Conservation (phyloP, 75 land plant species). For the Chamaecyparis obtusa region DNA sequence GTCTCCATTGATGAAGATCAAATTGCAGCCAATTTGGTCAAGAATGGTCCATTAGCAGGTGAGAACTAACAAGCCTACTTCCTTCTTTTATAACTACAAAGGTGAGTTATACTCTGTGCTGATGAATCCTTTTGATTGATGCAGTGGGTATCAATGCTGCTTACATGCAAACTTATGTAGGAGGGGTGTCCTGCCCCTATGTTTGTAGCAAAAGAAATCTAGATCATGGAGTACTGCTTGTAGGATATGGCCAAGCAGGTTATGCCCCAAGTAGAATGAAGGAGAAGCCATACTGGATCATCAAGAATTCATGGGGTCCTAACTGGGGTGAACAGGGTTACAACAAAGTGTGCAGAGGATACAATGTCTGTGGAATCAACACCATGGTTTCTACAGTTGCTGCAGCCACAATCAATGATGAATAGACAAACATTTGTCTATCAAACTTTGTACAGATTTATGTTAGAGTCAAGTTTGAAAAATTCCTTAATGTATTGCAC, state of each 20-base stretch:
- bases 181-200: conserved; percentile 63
- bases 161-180: conserved; percentile 69
- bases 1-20: conserved; percentile 65
- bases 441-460: background rate
- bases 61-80: background rate
- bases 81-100: background rate
- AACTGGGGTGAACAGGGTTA: conserved; percentile 87
- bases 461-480: too few relatives aligned
- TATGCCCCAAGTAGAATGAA: conserved; percentile 45
- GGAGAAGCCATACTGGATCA: conserved; percentile 88
- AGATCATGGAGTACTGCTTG: conserved; percentile 60
- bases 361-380: conserved; percentile 75
- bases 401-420: conserved; percentile 13
- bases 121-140: background rate
- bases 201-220: conserved; percentile 43
- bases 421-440: background rate
- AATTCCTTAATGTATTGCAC: background rate
- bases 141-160: conserved; percentile 70
- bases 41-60: conserved; percentile 68
- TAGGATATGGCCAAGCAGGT: conserved; percentile 54
- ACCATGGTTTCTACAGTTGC: conserved; percentile 86
- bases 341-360: conserved; percentile 78
- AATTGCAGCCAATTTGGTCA: conserved; percentile 58
- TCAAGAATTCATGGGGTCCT: conserved; percentile 93
- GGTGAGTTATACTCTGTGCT: background rate